Evolutionary conservation across 2,329 filamentous ascomycete species (phyloP), one percentile per base, ranked within the genome.

Genomic region (Colletotrichum shisoi): DNA sequence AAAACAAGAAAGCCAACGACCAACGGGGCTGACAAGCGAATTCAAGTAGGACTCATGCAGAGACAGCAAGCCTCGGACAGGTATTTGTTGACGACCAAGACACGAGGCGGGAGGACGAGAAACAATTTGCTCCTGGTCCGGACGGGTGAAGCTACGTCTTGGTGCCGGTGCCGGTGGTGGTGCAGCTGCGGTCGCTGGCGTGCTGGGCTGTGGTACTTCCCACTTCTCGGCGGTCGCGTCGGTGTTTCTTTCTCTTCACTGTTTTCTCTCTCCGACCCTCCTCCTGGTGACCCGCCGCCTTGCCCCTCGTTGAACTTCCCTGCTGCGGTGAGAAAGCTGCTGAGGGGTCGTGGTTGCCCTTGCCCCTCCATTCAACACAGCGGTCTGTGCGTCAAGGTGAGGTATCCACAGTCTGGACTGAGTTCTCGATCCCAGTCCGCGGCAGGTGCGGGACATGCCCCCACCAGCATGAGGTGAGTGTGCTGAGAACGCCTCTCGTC

Each of bases 31-130:
- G 49, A 53, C 57, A 53, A 56, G 62, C 56, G 54, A 34, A 34
- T 34, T 40, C 3, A 27, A 42, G 34, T 39, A 60, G 49, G 54
- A 37, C 49, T 56, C 51, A 68, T 65, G 65, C 65, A 64, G 54
- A 59, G 37, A 67, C 48, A 63, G 54, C 61, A 49, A 59, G 62
- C 48, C 65, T 68, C 61, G 60, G 42, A 39, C 48, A 59, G 60
- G 42, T 54, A 60, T 68, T 68, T 64, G 65, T 68, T 68, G 65
- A 65, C 64, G 60, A 58, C 44, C 57, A 42, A 59, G 64, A 57
- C 61, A 60, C 54, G 65, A 64, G 62, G 65, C 45, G 49, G 27
- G 31, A 59, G 49, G 48, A 42, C 53, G 62, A 45, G 37, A 59
- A 56, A 60, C 56, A 58, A 68, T 68, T 64, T 65, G 65, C 56